Conservation (phyloP, 768 basidiomycete species). For the Lentinula detonsa region DNA sequence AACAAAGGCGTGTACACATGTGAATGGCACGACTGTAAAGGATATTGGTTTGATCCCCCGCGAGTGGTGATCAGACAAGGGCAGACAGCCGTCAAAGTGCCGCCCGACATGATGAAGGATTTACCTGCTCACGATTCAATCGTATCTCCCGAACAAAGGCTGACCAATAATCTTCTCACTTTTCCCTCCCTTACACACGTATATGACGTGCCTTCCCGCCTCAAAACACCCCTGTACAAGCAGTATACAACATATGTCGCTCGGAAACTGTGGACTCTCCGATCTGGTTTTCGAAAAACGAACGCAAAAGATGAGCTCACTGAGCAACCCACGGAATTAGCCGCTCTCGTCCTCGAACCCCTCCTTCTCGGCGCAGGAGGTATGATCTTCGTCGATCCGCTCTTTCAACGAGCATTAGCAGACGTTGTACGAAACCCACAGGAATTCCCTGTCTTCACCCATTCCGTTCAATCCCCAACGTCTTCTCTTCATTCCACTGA, state of each 20-base stretch:
- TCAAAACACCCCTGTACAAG: slow-evolving; percentile 53
- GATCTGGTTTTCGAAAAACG: background rate
- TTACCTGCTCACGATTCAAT: slow-evolving; percentile 20
- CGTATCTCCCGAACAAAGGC: slow-evolving; percentile 17
- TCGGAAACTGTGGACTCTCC: slow-evolving; percentile 15
- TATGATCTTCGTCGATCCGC: slow-evolving; percentile 95
- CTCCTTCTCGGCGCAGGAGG: slow-evolving; percentile 93
- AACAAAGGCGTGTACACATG: slow-evolving; percentile 71
- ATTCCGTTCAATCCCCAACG: slow-evolving; percentile 37
- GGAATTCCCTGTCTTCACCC: slow-evolving; percentile 27
- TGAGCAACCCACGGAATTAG: slow-evolving; percentile 31
- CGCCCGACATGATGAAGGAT: slow-evolving; percentile 19
- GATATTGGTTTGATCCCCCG: slow-evolving; percentile 92
- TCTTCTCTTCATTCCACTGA: background rate
- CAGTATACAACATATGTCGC: slow-evolving; percentile 59
- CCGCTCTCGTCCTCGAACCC: slow-evolving; percentile 85
- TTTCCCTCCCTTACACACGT: slow-evolving; percentile 43
- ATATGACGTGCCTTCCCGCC: slow-evolving; percentile 65
- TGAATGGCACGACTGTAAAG: slow-evolving; percentile 93
- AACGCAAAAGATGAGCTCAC: background rate
- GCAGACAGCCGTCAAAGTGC: slow-evolving; percentile 44
- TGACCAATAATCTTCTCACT: slow-evolving; percentile 11
- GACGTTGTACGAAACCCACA: slow-evolving; percentile 63
- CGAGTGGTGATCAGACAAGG: slow-evolving; percentile 66
- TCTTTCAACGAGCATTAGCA: slow-evolving; percentile 86